phyloP scores from a whole-genome alignment of 2,329 filamentous ascomycete genomes.

The Penicillium psychrosexuale region DNA sequence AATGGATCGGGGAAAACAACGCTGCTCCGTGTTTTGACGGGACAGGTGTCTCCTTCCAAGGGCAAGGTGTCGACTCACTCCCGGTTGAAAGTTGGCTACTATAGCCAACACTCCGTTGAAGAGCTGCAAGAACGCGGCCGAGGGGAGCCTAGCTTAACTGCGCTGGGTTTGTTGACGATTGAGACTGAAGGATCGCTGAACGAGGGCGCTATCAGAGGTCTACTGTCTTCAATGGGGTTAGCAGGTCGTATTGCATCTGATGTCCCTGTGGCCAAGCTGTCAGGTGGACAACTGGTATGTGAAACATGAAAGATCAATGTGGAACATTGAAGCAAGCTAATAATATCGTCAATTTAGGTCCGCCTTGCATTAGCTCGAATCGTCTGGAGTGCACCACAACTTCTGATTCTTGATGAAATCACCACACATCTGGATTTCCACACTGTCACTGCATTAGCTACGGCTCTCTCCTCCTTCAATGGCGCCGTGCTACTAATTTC shows the following conservation, averaged over 20 bases:
- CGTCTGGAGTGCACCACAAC: constrained; percentile 66
- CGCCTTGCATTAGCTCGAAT: constrained; percentile 65
- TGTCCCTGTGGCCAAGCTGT: constrained; percentile 68
- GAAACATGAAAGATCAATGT: constrained; percentile 30
- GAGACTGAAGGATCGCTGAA: constrained; percentile 53
- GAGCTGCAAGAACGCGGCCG: constrained; percentile 57
- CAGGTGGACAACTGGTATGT: constrained; percentile 72
- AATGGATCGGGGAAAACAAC: constrained; percentile 84
- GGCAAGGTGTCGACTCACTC: constrained; percentile 66
- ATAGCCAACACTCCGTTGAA: constrained; percentile 76
- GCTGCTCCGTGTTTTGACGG: constrained; percentile 67
- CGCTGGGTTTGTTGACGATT: constrained; percentile 60
- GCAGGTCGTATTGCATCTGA: constrained; percentile 69
- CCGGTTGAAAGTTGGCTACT: constrained; percentile 68
- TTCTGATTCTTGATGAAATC: constrained; percentile 74
- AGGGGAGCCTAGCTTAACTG: constrained; percentile 57
- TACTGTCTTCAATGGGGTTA: constrained; percentile 68
- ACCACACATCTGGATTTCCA: constrained; percentile 84
- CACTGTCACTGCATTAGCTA: constrained; percentile 68
- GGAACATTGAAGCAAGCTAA: neutral
- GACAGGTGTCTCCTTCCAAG: constrained; percentile 54
- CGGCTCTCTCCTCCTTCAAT: constrained; percentile 64
- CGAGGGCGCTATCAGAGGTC: constrained; percentile 65
- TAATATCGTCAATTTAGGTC: constrained; percentile 34
- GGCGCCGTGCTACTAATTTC: constrained; percentile 75